Evolutionary conservation across 768 basidiomycete species (phyloP).

Genomic region (Russula earlei): DNA sequence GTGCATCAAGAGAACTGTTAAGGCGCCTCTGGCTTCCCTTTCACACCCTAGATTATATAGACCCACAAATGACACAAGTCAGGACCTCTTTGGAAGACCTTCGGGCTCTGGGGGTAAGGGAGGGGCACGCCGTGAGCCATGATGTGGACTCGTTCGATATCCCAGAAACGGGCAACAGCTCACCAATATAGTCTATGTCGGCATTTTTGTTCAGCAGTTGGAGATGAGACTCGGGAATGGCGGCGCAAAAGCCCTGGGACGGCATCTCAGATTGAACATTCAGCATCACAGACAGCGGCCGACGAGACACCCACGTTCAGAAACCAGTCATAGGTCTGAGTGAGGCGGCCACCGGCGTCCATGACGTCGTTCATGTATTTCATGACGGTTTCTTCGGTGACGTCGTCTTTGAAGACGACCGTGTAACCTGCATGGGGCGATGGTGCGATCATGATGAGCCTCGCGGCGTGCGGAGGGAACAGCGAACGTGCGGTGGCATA

Average conservation of each 20-base stretch:
- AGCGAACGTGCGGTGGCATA: neutral
- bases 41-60: neutral
- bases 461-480: neutral
- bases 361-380: slow-evolving; percentile 9
- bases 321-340: slow-evolving; percentile 12
- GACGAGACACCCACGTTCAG: slow-evolving; percentile 6
- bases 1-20: neutral
- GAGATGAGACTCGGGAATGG: slow-evolving; percentile 6
- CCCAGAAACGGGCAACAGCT: neutral
- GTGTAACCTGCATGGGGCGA: slow-evolving; percentile 7
- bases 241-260: slow-evolving; percentile 14
- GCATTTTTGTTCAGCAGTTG: neutral
- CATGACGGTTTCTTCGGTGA: slow-evolving; percentile 6
- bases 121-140: neutral
- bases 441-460: neutral
- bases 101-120: slow-evolving; percentile 15
- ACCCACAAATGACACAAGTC: neutral
- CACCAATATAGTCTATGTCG: slow-evolving; percentile 16
- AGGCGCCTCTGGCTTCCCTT: neutral
- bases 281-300: too few relatives aligned
- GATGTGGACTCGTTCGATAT: neutral
- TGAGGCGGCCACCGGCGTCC: slow-evolving; percentile 13
- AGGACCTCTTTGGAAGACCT: slow-evolving; percentile 10
- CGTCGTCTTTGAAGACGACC: slow-evolving; percentile 8
- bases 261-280: too few relatives aligned